Base-by-base conservation (phyloP, 2,329 filamentous ascomycete genomes). In the Blastomyces percursus region DNA sequence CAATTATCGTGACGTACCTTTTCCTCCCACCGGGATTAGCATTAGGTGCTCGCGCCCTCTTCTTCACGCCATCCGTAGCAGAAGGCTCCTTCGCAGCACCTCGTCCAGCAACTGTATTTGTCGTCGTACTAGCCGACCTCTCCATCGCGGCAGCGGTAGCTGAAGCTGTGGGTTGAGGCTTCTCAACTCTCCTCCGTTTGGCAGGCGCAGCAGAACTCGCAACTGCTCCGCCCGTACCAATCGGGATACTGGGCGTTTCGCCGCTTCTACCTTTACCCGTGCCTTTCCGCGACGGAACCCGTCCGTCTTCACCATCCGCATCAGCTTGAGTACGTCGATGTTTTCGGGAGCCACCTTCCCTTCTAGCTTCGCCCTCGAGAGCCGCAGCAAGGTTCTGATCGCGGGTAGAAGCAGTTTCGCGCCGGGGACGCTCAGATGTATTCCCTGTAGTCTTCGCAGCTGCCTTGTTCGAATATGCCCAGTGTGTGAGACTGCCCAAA, bases 391-490 rank as follows among this genome's bases (percentile, higher is more conserved):
- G 89, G 60, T 92, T 91, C 61, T 94, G 82, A 54, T 89, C 82
- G 67, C 91, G 89, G 48, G 85, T 86, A 27, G 88, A 84, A 12
- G 88, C 89, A 27, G 88, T 89, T 71, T 96, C 91, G 66, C 90
- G 85, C 64, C 91, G 83, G 57, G 88, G 86, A 32, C 88, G 82
- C 72, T 95, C 90, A 40, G 86, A 85, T 30, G 84, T 79, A n/a
- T 82, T 79, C 2, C 76, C 76, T 61, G 78, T 71, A 14, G 76
- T 76, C 69, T 85, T 86, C 66, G 82, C 81, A 62, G 79, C 74
- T 61, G 85, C 82, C 67, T 93, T 88, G 71, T 90, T 91, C 24
- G 90, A 89, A 73, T 97, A 97, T 58, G 93, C 94, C 94, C 94
- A 99, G 75, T 99, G 94, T 60, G 86, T 90, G 64, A 86, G 83